Evolutionary conservation across 2,329 filamentous ascomycete species (phyloP).

Genomic region (Zymoseptoria pseudotritici): DNA sequence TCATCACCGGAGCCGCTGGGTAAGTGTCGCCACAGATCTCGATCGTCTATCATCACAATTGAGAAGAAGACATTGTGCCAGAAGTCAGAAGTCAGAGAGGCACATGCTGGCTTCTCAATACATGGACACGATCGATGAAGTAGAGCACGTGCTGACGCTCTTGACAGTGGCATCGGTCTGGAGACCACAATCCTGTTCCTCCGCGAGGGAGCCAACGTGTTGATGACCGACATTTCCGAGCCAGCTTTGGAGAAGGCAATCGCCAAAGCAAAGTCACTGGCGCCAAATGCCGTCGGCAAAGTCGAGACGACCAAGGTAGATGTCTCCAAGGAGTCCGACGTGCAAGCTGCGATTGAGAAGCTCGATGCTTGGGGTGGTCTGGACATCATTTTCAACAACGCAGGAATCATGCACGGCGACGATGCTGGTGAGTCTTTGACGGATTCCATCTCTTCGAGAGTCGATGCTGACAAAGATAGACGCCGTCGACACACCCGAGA

Average conservation of each 20-base stretch:
- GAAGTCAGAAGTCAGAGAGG: background rate
- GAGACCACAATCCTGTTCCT: constrained; percentile 87
- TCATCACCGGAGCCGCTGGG: constrained; percentile 82
- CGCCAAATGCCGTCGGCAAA: constrained; percentile 46
- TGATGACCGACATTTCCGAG: constrained; percentile 78
- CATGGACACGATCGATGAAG: background rate
- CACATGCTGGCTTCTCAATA: background rate
- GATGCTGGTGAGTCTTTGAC: constrained; percentile 40
- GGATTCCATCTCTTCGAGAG: constrained; percentile 34
- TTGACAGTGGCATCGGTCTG: constrained; percentile 73
- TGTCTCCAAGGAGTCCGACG: constrained; percentile 76
- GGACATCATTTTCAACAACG: constrained; percentile 95
- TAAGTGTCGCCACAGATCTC: constrained; percentile 38
- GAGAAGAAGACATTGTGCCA: background rate
- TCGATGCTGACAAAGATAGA: constrained; percentile 17
- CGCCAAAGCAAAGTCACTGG: constrained; percentile 65
- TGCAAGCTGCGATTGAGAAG: constrained; percentile 65
- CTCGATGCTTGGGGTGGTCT: constrained; percentile 80
- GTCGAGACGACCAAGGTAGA: constrained; percentile 63
- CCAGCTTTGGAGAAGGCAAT: constrained; percentile 69
- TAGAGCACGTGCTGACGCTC: background rate
- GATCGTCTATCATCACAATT: background rate
- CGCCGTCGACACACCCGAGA: constrained; percentile 76
- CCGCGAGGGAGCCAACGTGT: constrained; percentile 75
- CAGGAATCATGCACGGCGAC: constrained; percentile 87